Evolutionary conservation across 1,284 basidiomycete genomes (phyloP).

Genomic region (Ceratobasidium sp.): DNA sequence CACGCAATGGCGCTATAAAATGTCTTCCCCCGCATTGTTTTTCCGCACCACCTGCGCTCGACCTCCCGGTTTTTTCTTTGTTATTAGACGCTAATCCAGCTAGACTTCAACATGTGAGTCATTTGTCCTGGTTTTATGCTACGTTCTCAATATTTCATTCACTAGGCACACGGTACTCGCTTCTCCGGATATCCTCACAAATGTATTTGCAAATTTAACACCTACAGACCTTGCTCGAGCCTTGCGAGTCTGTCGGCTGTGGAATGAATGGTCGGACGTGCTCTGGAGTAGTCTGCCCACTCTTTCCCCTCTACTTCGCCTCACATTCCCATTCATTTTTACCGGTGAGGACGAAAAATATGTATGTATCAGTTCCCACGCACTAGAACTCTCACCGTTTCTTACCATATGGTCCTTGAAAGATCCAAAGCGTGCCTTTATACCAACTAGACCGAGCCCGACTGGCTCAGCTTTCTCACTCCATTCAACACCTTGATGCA

Average conservation of each 20-base stretch:
- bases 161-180: conserved; percentile 20
- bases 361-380: background rate
- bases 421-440: conserved; percentile 33
- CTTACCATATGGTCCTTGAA: no score
- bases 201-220: conserved; percentile 17
- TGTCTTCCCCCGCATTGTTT: conserved; percentile 1
- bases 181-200: conserved; percentile 12
- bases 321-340: conserved; percentile 31
- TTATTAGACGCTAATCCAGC: conserved; percentile 10
- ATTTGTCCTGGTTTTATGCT: background rate
- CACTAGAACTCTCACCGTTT: background rate
- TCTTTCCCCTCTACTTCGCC: conserved; percentile 17
- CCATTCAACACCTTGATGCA: conserved; percentile 10
- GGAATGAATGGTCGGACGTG: conserved; percentile 33
- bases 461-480: background rate
- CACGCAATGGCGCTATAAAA: conserved; percentile 23
- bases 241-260: conserved; percentile 27
- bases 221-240: conserved; percentile 36
- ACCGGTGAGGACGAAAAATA: conserved; percentile 7
- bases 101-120: conserved; percentile 10
- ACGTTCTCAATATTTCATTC: background rate
- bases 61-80: conserved; percentile 7
- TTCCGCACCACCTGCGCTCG: conserved; percentile 26
- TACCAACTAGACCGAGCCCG: conserved; percentile 11
- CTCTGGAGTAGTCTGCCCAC: conserved; percentile 28